Evolutionary conservation across 1,284 basidiomycete genomes (phyloP), one percentile per base, ranked within the genome.

Genomic region (Moniliophthora roreri): DNA sequence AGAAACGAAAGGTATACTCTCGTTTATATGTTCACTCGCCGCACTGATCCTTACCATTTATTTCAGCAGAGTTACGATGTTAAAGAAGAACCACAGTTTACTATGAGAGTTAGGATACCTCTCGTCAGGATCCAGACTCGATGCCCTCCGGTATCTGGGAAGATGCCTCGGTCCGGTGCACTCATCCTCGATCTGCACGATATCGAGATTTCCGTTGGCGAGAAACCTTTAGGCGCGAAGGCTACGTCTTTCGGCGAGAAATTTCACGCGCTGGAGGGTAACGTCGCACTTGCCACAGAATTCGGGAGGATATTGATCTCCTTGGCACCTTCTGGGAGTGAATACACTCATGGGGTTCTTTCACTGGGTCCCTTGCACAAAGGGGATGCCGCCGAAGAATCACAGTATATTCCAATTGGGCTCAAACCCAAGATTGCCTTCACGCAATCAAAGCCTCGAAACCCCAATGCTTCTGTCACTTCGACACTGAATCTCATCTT

Each of bases 131-230:
- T 85, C 32, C 77, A 90, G 63, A 57, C 84, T 45, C 79, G 86
- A 52, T 81, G 78, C 56, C 78, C 82, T 11, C 72, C 84, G 48
- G 79, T 78, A 15, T 63, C 68, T 24, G 60, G 62, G 1, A 61
- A 58, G 28, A 40, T 61, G 11, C 69, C 71, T 16, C 80, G 87
- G 13, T 89, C 88, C n/a, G 89, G 89, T 7, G 76, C 79, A 16
- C 49, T 89, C 3, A 66, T 89, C 5, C n/a, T 89, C 32, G 88
- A 91, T 63, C 52, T 89, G 0, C 81, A 85, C 61, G 71, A 75
- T 45, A 59, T 87, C n/a, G 65, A 61, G 7, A 50, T 87, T 2
- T 70, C 63, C 38, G 73, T 70, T 28, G 67, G 69, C 13, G 60
- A 64, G 5, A 53, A 60, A 9, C 54, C 65, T 11, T 49, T 59